These are phyloP conservation scores for Mariannaea elegans DNA, from an alignment of 2,329 filamentous ascomycete genomes.

Conservation along the genomic window DNA sequence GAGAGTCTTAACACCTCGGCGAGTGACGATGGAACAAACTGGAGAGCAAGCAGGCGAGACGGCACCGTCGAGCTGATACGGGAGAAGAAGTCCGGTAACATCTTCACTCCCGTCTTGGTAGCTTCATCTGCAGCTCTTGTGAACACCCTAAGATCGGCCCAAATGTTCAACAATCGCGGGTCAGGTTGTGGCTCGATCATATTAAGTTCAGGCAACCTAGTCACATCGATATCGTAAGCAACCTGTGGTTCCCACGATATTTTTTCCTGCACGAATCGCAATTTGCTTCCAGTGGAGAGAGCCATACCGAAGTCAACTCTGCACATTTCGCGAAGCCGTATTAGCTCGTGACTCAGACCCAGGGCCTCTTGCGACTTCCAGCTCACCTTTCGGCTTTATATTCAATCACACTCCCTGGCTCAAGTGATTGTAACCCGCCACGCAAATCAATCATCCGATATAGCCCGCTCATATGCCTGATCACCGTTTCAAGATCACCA, in stretches of 20 bases:
- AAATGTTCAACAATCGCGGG: constrained; percentile 30
- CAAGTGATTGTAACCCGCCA: constrained; percentile 31
- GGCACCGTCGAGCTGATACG: constrained; percentile 34
- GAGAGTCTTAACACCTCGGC: constrained; percentile 27
- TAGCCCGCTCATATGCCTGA: constrained; percentile 39
- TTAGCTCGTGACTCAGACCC: not conserved
- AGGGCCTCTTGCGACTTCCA: not conserved
- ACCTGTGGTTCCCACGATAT: constrained; percentile 25
- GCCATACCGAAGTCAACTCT: constrained; percentile 25
- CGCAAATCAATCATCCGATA: constrained; percentile 33
- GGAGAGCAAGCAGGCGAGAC: constrained; percentile 31
- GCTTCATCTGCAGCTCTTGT: constrained; percentile 33
- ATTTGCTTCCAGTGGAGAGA: constrained; percentile 16
- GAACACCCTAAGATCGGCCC: constrained; percentile 37
- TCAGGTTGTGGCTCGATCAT: constrained; percentile 21
- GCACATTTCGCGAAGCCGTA: not conserved
- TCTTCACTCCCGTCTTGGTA: constrained; percentile 27
- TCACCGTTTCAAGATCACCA: constrained; percentile 31
- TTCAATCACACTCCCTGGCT: constrained; percentile 19
- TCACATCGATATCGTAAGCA: not conserved
- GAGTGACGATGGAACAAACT: constrained; percentile 20
- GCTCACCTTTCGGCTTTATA: constrained; percentile 26
- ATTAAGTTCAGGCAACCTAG: constrained; percentile 18
- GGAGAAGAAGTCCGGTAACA: constrained; percentile 28
- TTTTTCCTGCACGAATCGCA: constrained; percentile 11